Percentiles rank a stretch among this genome's conserved stretches.
These are phyloP conservation scores for Eimeria maxima DNA, from an alignment of 169 alveolate genomes.

Conservation along the genomic window DNA sequence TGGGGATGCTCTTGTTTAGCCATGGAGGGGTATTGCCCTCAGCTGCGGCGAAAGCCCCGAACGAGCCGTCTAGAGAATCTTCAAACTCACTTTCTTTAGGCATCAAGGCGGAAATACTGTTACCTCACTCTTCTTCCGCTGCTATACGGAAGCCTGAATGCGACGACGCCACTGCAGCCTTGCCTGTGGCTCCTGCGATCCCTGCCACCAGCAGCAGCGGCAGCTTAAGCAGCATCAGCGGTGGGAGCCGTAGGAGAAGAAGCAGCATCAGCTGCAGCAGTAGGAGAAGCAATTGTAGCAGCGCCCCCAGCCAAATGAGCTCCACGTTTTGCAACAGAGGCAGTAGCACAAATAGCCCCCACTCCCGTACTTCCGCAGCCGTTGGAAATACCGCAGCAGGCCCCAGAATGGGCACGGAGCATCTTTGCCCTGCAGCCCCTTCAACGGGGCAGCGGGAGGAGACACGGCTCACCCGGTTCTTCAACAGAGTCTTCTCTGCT, in stretches of 20 bases:
- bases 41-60: conserved; percentile 39
- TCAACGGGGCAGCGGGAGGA: not conserved
- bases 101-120: not conserved
- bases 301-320: not conserved
- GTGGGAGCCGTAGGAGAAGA: not conserved
- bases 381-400: not conserved
- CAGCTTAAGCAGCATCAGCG: not conserved
- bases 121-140: conserved; percentile 35
- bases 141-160: conserved; percentile 35
- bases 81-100: not conserved
- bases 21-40: conserved; percentile 78
- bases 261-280: conserved; percentile 1
- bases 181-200: conserved; percentile 29
- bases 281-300: not conserved
- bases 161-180: conserved; percentile 71
- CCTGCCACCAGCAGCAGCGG: conserved; percentile 26
- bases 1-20: conserved; percentile 61
- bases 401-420: conserved; percentile 40
- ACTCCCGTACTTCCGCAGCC: not conserved
- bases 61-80: not conserved
- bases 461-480: not conserved
- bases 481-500: conserved; percentile 20
- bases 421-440: conserved; percentile 4
- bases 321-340: conserved; percentile 7
- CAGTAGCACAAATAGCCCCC: conserved; percentile 56